These are phyloP conservation scores for Naganishia randhawae DNA, from an alignment of 768 basidiomycete species.

Conservation along the genomic window DNA sequence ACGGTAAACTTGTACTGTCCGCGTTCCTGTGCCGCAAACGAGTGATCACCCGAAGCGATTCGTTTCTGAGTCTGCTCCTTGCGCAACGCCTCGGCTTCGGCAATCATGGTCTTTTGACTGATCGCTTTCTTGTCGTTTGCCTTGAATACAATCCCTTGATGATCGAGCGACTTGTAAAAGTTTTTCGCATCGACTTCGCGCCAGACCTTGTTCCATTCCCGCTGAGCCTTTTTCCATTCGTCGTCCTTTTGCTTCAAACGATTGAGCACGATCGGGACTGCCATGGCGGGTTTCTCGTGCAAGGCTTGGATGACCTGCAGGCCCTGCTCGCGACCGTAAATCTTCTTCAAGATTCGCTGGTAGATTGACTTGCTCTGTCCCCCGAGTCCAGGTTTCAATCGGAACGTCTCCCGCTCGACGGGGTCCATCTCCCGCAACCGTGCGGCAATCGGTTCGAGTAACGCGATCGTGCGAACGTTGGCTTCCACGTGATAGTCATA, in stretches of 20 bases:
- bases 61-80: slow-evolving; percentile 50
- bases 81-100: slow-evolving; percentile 48
- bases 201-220: slow-evolving; percentile 97
- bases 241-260: slow-evolving; percentile 91
- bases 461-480: slow-evolving; percentile 79
- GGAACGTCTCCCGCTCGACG: slow-evolving; percentile 77
- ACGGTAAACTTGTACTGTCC: slow-evolving; percentile 78
- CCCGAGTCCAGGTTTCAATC: slow-evolving; percentile 81
- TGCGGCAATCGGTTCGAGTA: slow-evolving; percentile 79
- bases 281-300: slow-evolving; percentile 83
- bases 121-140: slow-evolving; percentile 74
- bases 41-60: slow-evolving; percentile 45
- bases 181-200: slow-evolving; percentile 90
- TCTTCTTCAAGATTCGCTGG: slow-evolving; percentile 85
- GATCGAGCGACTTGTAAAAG: slow-evolving; percentile 95
- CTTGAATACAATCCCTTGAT: slow-evolving; percentile 93
- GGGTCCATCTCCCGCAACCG: slow-evolving; percentile 83
- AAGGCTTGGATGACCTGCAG: slow-evolving; percentile 59
- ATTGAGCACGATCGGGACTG: slow-evolving; percentile 83
- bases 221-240: slow-evolving; percentile 89
- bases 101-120: slow-evolving; percentile 47
- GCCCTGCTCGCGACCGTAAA: slow-evolving; percentile 65
- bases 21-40: slow-evolving; percentile 55
- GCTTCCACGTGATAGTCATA: slow-evolving; percentile 94
- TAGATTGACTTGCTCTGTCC: slow-evolving; percentile 81